Percentiles rank a stretch among this genome's conserved stretches.
Conservation (phyloP, 805 yeast genomes). For the Candida sphagnicola region DNA sequence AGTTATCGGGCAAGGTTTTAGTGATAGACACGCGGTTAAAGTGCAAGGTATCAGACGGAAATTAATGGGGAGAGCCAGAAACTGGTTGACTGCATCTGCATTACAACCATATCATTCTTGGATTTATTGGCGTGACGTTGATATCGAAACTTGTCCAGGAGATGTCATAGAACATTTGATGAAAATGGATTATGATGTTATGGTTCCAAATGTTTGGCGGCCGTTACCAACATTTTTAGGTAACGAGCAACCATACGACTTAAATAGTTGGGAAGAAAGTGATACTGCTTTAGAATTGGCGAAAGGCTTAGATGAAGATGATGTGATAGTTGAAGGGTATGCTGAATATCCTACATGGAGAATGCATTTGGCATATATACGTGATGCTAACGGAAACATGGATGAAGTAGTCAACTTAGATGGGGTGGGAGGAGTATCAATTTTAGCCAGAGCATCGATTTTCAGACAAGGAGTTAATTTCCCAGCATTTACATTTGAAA, state of each 20-base stretch:
- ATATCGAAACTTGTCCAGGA: conserved; percentile 79
- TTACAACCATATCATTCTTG: conserved; percentile 81
- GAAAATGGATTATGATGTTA: conserved; percentile 64
- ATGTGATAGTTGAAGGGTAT: conserved; percentile 84
- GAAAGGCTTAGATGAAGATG: conserved; percentile 63
- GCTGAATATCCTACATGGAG: conserved; percentile 86
- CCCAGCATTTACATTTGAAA: conserved; percentile 79
- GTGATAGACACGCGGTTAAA: conserved; percentile 79
- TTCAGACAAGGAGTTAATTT: conserved; percentile 79
- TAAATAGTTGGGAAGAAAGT: conserved; percentile 94
- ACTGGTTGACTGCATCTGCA: conserved; percentile 74
- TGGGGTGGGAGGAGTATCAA: conserved; percentile 87
- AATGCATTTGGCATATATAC: conserved; percentile 71
- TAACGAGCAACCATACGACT: conserved; percentile 89
- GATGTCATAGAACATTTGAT: conserved; percentile 69
- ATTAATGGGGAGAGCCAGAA: conserved; percentile 82
- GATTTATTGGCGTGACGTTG: conserved; percentile 91
- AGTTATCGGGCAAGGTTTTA: conserved; percentile 78
- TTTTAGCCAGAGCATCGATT: conserved; percentile 67
- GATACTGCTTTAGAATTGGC: conserved; percentile 72
- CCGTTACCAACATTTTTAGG: conserved; percentile 92
- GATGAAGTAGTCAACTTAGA: conserved; percentile 67
- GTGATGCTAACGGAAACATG: conserved; percentile 58
- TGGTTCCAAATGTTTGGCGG: conserved; percentile 93
- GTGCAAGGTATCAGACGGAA: conserved; percentile 83